Base-by-base conservation (phyloP, 2,329 filamentous ascomycete species). In the Pyrenophora graminea region DNA sequence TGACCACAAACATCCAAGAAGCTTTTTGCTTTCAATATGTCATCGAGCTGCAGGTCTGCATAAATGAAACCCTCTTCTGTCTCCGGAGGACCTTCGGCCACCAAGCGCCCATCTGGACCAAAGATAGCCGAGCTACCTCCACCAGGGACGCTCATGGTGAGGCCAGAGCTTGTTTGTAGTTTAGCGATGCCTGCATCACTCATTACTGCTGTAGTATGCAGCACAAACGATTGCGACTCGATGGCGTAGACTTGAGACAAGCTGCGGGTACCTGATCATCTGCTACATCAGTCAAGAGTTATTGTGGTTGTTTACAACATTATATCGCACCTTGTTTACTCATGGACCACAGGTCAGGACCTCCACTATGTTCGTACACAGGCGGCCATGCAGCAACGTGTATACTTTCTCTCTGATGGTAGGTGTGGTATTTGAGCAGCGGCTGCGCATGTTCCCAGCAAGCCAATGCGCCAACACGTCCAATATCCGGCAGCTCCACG, bases 171-270 rank as follows among this genome's bases (percentile, higher is more conserved):
- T 0, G 78, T 80, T 6, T 69, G 65, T 64, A 83, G 75, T 2
- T 51, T 45, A 3, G 77, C 61, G 10, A 81, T 74, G 0, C 77
- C 82, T 12, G 72, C 62, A 6, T 78, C 58, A 0, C 72, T 75
- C 42, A 82, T 71, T 2, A 85, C 73, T 0, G 76, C 66, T 0
- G 81, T 82, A 40, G 71, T 70, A 55, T 83, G 80, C 3, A 85
- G 74, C 1, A 86, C 83, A 52, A 80, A 86, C 0, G 79, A 67
- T 7, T 74, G 73, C 1, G 79, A 77, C 61, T 86, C 84, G 7
- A 85, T 78, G 1, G 83, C 82, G 56, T 85, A 84, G 0, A 78
- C 76, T 53, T 80, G 79, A 0, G 80, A 79, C 1, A 83, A 69
- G 38, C 61, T 8, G 19, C 23, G 33, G 34, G 10, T 8, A 23